A percentile compares a stretch with the other conserved stretches of the same genome.
These are phyloP conservation scores for Fraxinus latifolia DNA, from an alignment of 305 asterid species.

Conservation along the genomic window DNA sequence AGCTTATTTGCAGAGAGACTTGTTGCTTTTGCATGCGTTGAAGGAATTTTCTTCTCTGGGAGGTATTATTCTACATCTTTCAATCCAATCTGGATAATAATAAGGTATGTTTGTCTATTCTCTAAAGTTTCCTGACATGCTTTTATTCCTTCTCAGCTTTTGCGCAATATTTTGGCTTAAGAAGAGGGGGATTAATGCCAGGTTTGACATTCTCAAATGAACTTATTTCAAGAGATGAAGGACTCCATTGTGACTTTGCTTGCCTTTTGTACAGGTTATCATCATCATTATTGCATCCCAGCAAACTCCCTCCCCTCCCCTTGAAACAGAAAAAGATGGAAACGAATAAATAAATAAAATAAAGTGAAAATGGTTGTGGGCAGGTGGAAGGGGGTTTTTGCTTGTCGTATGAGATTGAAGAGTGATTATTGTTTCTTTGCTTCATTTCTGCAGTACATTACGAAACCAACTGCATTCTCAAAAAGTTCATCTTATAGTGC, in stretches of 20 bases:
- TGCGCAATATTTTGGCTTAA: conserved; percentile 83
- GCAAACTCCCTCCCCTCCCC: background rate
- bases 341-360: background rate
- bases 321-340: background rate
- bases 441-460: conserved; percentile 41
- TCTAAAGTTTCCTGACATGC: background rate
- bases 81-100: background rate
- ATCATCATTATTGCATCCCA: background rate
- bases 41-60: conserved; percentile 83
- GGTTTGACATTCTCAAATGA: conserved; percentile 81
- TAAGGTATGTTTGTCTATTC: background rate
- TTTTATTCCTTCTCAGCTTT: conserved; percentile 42
- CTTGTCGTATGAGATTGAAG: background rate
- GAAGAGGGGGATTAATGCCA: conserved; percentile 73
- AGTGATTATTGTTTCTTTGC: background rate
- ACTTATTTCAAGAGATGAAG: conserved; percentile 79
- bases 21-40: conserved; percentile 73
- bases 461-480: conserved; percentile 46
- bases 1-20: conserved; percentile 70
- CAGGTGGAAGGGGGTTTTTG: background rate
- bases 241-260: conserved; percentile 81
- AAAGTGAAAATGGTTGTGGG: background rate
- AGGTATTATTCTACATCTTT: conserved; percentile 37
- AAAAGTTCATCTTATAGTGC: conserved; percentile 58
- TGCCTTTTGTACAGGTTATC: conserved; percentile 64